Evolutionary conservation across 2,329 filamentous ascomycete genomes (phyloP).

Genomic region (Cytospora piceae): DNA sequence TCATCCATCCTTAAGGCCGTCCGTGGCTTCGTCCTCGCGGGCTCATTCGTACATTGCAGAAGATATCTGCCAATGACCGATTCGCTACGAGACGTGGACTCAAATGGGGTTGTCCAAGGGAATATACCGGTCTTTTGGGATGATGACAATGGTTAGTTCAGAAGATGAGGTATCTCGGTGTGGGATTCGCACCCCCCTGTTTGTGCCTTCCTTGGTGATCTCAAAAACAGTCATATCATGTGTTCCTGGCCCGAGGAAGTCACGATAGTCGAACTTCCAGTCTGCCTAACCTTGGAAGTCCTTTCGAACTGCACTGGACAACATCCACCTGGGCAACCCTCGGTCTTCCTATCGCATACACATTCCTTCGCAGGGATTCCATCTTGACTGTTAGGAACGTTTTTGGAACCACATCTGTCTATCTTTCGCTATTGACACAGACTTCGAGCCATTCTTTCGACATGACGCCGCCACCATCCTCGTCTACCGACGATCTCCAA

Average conservation of each 20-base stretch:
- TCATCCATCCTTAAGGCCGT: not conserved
- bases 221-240: not conserved
- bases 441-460: constrained; percentile 5
- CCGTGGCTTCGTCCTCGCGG: too few species aligned
- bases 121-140: not conserved
- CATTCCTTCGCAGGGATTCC: not conserved
- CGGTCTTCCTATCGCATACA: not conserved
- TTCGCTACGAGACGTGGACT: too few species aligned
- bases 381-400: not conserved
- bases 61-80: too few species aligned
- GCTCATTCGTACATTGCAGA: too few species aligned
- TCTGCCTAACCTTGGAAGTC: not conserved
- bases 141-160: not conserved
- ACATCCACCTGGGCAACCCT: not conserved
- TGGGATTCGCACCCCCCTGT: not conserved
- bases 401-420: constrained; percentile 4
- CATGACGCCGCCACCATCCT: not conserved
- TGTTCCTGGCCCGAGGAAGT: not conserved
- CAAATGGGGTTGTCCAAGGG: too few species aligned
- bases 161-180: not conserved
- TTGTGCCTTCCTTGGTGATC: not conserved
- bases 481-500: not conserved
- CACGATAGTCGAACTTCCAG: not conserved
- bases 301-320: not conserved
- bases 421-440: not conserved